Conservation (phyloP, 1,139 yeast genomes). For the Saccharomyces hybrid region DNA sequence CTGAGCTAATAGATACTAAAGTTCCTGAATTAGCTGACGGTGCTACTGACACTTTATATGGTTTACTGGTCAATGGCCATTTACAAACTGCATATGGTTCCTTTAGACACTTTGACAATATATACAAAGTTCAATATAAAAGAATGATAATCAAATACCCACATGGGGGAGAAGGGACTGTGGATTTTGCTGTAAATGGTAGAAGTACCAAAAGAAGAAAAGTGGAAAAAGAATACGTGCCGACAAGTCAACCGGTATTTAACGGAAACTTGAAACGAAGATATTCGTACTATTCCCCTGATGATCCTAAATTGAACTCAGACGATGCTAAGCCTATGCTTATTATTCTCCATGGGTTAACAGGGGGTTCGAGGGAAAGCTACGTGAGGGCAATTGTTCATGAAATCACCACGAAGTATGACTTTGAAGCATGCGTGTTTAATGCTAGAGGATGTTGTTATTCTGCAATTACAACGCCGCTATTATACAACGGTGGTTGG, state of each 20-base stretch:
- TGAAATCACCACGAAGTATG: conserved; percentile 33
- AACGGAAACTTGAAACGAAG: conserved; percentile 8
- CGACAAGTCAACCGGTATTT: conserved; percentile 17
- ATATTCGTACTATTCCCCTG: conserved; percentile 19
- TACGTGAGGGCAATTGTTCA: conserved; percentile 42
- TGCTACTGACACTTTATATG: conserved; percentile 44
- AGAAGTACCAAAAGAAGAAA: conserved; percentile 37
- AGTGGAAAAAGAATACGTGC: conserved; percentile 32
- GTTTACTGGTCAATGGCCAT: conserved; percentile 55
- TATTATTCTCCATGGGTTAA: conserved; percentile 50
- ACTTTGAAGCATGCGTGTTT: conserved; percentile 47
- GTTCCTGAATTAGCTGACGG: conserved; percentile 39
- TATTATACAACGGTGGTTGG: conserved; percentile 53
- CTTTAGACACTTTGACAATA: conserved; percentile 33
- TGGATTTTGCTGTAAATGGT: conserved; percentile 45
- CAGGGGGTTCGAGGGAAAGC: conserved; percentile 57
- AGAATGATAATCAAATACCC: conserved; percentile 43
- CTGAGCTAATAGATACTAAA: conserved; percentile 27
- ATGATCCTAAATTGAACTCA: conserved; percentile 31
- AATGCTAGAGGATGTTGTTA: conserved; percentile 57
- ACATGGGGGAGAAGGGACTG: conserved; percentile 51
- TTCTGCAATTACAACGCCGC: conserved; percentile 50
- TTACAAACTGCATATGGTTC: conserved; percentile 58
- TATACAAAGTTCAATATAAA: conserved; percentile 43
- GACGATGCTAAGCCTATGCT: conserved; percentile 44